Evolutionary conservation across 2,329 filamentous ascomycete species (phyloP).

Genomic region (Verticillium tricorpus): DNA sequence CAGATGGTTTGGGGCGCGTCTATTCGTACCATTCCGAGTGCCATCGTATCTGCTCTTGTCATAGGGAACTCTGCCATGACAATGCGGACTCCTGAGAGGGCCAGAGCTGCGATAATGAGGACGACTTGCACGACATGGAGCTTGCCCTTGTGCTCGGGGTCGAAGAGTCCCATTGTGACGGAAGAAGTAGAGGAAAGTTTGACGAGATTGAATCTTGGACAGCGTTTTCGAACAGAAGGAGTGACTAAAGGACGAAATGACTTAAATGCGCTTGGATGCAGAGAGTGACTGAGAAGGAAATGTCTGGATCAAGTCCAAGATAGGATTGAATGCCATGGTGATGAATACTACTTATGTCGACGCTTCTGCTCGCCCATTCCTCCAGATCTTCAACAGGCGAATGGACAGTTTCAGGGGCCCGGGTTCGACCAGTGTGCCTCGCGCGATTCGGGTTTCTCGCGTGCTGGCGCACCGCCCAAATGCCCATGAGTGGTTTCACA

Average conservation of each 20-base stretch:
- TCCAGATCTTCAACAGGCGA: not conserved
- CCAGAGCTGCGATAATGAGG: conserved; percentile 7
- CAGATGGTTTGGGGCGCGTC: not conserved
- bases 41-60: conserved; percentile 9
- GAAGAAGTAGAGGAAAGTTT: not conserved
- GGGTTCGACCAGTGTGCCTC: not conserved
- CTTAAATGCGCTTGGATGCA: not conserved
- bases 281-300: not conserved
- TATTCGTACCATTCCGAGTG: conserved; percentile 7
- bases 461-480: not conserved
- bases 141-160: conserved; percentile 9
- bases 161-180: conserved; percentile 8
- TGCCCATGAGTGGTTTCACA: not conserved
- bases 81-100: conserved; percentile 1
- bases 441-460: not conserved
- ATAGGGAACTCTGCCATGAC: not conserved
- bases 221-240: not conserved
- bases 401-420: not conserved
- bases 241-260: not conserved
- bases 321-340: not conserved
- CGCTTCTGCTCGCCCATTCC: not conserved
- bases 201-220: too few relatives aligned
- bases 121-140: conserved; percentile 7
- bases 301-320: not conserved
- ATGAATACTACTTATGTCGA: not conserved